Evolutionary conservation across 2,329 filamentous ascomycete genomes (phyloP).

Genomic region (Aspergillus quadricinctus): DNA sequence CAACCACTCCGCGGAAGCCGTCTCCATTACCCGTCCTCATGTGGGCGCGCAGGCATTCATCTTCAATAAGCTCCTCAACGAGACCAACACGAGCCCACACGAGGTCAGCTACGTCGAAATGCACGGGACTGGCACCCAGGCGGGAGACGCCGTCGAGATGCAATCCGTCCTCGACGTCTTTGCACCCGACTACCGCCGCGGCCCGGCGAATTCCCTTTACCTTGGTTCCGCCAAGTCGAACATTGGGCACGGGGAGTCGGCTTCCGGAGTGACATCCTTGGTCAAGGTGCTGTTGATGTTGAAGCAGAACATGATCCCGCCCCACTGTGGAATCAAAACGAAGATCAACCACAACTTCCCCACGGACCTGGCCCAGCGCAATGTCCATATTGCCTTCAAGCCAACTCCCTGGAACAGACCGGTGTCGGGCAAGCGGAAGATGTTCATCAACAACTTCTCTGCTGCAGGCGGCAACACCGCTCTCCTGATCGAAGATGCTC

Average conservation of each 20-base stretch:
- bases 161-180: constrained; percentile 32
- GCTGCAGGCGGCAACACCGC: constrained; percentile 68
- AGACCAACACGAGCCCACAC: constrained; percentile 33
- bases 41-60: constrained; percentile 34
- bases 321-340: constrained; percentile 63
- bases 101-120: constrained; percentile 36
- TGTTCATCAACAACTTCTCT: constrained; percentile 62
- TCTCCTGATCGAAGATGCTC: constrained; percentile 59
- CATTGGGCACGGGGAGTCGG: constrained; percentile 44
- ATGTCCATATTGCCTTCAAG: constrained; percentile 42
- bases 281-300: constrained; percentile 64
- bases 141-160: constrained; percentile 35
- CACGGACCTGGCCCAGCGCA: constrained; percentile 29
- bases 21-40: constrained; percentile 40
- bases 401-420: constrained; percentile 30
- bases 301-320: constrained; percentile 59
- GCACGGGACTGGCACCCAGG: constrained; percentile 37
- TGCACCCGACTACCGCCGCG: constrained; percentile 25
- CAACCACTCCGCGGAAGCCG: constrained; percentile 46
- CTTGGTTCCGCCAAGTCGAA: constrained; percentile 35
- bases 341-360: constrained; percentile 33
- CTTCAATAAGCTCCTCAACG: constrained; percentile 32
- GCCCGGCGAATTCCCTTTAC: constrained; percentile 29
- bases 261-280: constrained; percentile 38
- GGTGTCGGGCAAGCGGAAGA: constrained; percentile 30